These are phyloP conservation scores for Nigrograna mackinnonii DNA, from an alignment of 2,329 filamentous ascomycete genomes.

Conservation along the genomic window DNA sequence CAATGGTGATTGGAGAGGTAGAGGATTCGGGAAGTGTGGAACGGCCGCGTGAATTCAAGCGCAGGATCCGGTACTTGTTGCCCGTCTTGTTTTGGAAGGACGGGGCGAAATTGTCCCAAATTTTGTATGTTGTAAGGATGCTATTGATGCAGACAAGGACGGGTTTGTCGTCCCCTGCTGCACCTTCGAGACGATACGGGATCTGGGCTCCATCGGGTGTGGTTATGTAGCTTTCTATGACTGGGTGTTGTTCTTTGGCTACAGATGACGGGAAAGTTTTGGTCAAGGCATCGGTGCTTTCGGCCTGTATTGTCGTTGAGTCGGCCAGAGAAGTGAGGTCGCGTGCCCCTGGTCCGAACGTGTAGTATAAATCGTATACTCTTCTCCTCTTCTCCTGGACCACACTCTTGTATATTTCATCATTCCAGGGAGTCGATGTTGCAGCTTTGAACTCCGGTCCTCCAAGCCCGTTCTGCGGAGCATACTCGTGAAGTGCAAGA, in stretches of 20 bases:
- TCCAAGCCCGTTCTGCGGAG: conserved; percentile 66
- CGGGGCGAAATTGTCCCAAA: conserved; percentile 77
- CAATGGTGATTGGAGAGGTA: conserved; percentile 56
- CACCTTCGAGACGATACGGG: conserved; percentile 77
- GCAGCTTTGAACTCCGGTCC: conserved; percentile 67
- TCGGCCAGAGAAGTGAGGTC: conserved; percentile 64
- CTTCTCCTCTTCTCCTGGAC: conserved; percentile 62
- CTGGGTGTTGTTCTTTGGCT: conserved; percentile 43
- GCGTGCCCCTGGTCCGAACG: conserved; percentile 74
- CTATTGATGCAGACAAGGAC: conserved; percentile 79
- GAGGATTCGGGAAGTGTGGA: conserved; percentile 47
- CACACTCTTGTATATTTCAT: conserved; percentile 61
- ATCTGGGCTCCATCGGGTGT: conserved; percentile 70
- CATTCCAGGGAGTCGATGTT: conserved; percentile 64
- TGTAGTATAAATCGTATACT: conserved; percentile 74
- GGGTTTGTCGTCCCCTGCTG: conserved; percentile 62
- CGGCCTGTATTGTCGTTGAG: conserved; percentile 51
- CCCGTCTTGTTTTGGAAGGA: conserved; percentile 58
- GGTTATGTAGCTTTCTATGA: conserved; percentile 69
- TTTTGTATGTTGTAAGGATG: conserved; percentile 74
- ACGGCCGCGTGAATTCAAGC: conserved; percentile 78
- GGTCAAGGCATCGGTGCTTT: conserved; percentile 58
- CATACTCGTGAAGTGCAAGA: conserved; percentile 74
- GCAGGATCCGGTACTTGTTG: conserved; percentile 72
- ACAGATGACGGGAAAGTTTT: conserved; percentile 55